Conservation (phyloP, 805 yeast species). For the Pichia manshurica region DNA sequence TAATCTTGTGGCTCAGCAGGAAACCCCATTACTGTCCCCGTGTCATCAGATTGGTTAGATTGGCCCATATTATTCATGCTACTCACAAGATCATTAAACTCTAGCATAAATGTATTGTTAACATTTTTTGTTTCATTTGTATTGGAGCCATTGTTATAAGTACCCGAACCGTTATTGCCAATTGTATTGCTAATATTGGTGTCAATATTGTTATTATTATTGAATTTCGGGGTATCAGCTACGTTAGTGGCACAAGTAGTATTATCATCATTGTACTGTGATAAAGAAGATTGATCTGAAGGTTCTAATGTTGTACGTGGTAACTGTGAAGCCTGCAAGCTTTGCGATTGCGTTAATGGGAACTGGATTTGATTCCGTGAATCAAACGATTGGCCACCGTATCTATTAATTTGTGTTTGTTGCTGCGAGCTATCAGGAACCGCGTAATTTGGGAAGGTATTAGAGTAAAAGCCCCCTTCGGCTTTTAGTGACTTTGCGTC, state of each 20-base stretch:
- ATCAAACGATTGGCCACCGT: not conserved
- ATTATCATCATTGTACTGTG: not conserved
- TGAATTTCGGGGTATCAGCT: no score
- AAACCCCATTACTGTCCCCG: not conserved
- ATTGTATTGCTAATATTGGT: not conserved
- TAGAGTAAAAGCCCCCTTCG: not conserved
- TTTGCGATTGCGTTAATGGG: not conserved
- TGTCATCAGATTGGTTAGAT: not conserved
- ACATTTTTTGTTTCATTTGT: not conserved
- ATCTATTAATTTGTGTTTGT: not conserved
- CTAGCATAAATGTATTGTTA: conserved; percentile 8
- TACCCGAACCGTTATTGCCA: no score
- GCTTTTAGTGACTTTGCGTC: not conserved
- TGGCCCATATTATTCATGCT: conserved; percentile 6
- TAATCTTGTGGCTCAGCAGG: conserved; percentile 11
- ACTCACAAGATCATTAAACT: conserved; percentile 9
- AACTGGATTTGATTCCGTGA: not conserved
- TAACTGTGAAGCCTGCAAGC: not conserved
- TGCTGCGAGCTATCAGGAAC: not conserved
- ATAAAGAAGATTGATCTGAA: not conserved
- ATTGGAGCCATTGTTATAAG: not conserved
- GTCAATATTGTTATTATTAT: not conserved
- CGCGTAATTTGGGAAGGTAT: not conserved
- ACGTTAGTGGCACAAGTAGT: not conserved
- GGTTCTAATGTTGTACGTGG: not conserved